Percentiles rank a stretch among this genome's conserved stretches.
phyloP scores from a whole-genome alignment of 148 eudicot genomes.

The Chenopodium suecicum region DNA sequence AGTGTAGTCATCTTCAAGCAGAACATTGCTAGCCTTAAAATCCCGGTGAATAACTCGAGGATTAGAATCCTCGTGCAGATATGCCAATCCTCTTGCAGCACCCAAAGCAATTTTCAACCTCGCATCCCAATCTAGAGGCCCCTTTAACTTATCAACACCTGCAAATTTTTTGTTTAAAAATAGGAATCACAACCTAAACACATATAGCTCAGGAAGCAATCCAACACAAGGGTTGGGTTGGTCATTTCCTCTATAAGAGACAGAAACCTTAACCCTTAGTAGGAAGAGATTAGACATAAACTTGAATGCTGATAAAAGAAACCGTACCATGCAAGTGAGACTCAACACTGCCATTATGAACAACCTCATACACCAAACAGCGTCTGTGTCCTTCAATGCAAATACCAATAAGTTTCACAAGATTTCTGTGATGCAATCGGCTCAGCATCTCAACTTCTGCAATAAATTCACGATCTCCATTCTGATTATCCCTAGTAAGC shows the following conservation, averaged over 20 bases:
- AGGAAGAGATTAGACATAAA: not conserved
- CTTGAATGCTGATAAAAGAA: not conserved
- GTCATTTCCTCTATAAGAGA: not conserved
- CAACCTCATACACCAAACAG: slow-evolving; percentile 92
- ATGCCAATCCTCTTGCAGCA: slow-evolving; percentile 97
- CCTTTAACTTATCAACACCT: slow-evolving; percentile 65
- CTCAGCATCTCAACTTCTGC: slow-evolving; percentile 98
- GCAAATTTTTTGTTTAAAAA: slow-evolving; percentile 22
- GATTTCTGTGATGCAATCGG: slow-evolving; percentile 95
- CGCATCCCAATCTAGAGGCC: slow-evolving; percentile 95
- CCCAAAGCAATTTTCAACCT: slow-evolving; percentile 97
- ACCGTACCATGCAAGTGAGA: slow-evolving; percentile 91
- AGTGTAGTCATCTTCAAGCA: slow-evolving; percentile 89
- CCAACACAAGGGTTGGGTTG: not conserved
- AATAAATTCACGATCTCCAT: slow-evolving; percentile 88
- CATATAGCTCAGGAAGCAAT: not conserved
- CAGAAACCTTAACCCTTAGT: too few relatives aligned
- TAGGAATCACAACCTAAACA: not conserved
- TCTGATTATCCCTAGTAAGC: slow-evolving; percentile 78
- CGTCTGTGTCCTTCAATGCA: slow-evolving; percentile 83
- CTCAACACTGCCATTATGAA: slow-evolving; percentile 93
- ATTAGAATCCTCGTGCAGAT: slow-evolving; percentile 97
- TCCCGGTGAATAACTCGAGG: slow-evolving; percentile 99
- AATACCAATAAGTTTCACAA: slow-evolving; percentile 92
- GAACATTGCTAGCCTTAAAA: slow-evolving; percentile 90